A percentile compares a stretch with the other conserved stretches of the same genome.
These are phyloP conservation scores for Russula ochroleuca DNA, from an alignment of 768 basidiomycete genomes.

Conservation along the genomic window DNA sequence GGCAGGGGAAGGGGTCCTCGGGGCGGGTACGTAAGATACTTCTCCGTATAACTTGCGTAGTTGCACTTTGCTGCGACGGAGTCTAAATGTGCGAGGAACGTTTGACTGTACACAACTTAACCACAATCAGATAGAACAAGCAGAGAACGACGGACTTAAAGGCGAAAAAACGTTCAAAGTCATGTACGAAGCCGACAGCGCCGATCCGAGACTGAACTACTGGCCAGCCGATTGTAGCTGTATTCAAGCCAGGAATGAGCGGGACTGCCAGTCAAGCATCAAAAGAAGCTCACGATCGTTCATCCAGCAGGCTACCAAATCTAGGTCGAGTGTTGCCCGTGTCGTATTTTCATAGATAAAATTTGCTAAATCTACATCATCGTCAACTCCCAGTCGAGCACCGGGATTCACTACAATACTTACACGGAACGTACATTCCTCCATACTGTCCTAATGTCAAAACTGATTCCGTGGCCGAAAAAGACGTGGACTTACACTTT, in stretches of 20 bases:
- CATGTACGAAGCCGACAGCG: slow-evolving; percentile 69
- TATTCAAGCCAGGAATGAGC: neutral
- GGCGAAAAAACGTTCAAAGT: slow-evolving; percentile 64
- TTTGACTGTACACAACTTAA: slow-evolving; percentile 41
- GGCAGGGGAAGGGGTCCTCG: slow-evolving; percentile 63
- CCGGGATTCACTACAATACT: slow-evolving; percentile 35
- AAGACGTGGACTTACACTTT: slow-evolving; percentile 52
- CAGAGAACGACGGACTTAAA: slow-evolving; percentile 51
- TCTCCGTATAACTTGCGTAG: slow-evolving; percentile 57
- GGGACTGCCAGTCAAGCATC: neutral
- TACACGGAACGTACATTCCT: slow-evolving; percentile 62
- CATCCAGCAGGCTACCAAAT: slow-evolving; percentile 68
- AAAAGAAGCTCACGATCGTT: slow-evolving; percentile 52
- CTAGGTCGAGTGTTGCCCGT: slow-evolving; percentile 43
- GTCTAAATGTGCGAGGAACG: slow-evolving; percentile 58
- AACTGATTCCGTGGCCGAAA: neutral
- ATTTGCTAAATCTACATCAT: slow-evolving; percentile 60
- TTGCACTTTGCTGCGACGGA: slow-evolving; percentile 50
- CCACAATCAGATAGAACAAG: neutral
- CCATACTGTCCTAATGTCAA: slow-evolving; percentile 50
- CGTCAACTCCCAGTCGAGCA: neutral
- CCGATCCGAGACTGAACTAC: slow-evolving; percentile 68
- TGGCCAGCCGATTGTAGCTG: slow-evolving; percentile 56
- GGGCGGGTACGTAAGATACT: slow-evolving; percentile 65
- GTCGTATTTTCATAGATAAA: slow-evolving; percentile 59